A percentile compares a stretch with the other conserved stretches of the same genome.
Evolutionary conservation across 2,329 filamentous ascomycete species (phyloP).

Genomic region (Pseudocercospora eumusae): DNA sequence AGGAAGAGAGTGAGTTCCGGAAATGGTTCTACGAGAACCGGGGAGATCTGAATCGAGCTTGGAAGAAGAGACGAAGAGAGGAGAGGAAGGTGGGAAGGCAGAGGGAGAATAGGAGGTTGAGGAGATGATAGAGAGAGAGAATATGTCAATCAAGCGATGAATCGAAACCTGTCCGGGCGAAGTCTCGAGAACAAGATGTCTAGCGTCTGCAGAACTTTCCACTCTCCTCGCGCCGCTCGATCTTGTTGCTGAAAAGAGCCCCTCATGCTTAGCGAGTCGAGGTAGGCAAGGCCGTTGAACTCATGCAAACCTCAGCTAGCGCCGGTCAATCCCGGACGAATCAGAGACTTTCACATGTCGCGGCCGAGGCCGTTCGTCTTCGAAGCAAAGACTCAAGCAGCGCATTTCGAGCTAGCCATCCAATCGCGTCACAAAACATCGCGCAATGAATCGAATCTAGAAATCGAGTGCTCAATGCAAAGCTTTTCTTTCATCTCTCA

Average conservation of each 20-base stretch:
- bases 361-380: no score
- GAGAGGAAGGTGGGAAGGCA: conserved; percentile 62
- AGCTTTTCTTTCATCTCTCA: background rate
- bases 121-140: conserved; percentile 34
- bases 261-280: no score
- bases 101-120: conserved; percentile 59
- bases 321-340: no score
- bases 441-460: background rate
- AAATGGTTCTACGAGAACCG: conserved; percentile 62
- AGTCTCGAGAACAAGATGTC: no score
- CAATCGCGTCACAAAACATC: conserved; percentile 7
- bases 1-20: conserved; percentile 58
- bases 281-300: no score
- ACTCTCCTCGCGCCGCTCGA: no score
- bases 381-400: no score
- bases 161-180: background rate
- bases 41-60: conserved; percentile 51
- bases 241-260: background rate
- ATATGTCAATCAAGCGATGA: no score
- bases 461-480: background rate
- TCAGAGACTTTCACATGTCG: no score
- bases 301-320: no score
- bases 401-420: no score
- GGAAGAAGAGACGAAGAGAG: conserved; percentile 60
- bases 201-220: no score